Evolutionary conservation across 179 eudicot species (phyloP).

Genomic region (Drosera spatulata): DNA sequence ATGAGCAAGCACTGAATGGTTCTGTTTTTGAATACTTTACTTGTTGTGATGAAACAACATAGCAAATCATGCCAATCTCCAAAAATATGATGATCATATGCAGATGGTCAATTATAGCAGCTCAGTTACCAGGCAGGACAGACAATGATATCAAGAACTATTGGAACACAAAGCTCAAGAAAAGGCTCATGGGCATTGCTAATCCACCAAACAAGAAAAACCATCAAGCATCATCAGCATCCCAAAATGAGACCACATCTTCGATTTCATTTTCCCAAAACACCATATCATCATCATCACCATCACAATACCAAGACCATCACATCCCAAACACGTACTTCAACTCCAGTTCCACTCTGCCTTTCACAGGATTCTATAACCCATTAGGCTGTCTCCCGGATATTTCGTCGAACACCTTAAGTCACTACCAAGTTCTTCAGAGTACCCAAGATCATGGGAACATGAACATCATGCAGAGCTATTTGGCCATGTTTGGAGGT

Average conservation of each 20-base stretch:
- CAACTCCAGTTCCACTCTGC: slow-evolving; percentile 7
- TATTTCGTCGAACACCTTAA: neutral
- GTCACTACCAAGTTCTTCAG: no score
- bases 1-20: no score
- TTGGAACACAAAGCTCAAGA: slow-evolving; percentile 43
- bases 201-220: slow-evolving; percentile 4
- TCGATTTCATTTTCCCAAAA: neutral
- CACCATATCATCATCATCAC: slow-evolving; percentile 6
- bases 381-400: neutral
- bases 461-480: slow-evolving; percentile 5
- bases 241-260: slow-evolving; percentile 1
- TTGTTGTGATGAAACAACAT: neutral
- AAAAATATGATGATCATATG: neutral
- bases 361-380: slow-evolving; percentile 7
- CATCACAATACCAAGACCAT: slow-evolving; percentile 6
- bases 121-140: slow-evolving; percentile 37
- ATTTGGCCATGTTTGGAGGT: slow-evolving; percentile 19
- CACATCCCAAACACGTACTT: slow-evolving; percentile 12
- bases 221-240: slow-evolving; percentile 1
- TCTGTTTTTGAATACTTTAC: no score
- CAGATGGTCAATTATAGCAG: slow-evolving; percentile 13
- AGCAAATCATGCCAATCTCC: neutral
- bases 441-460: neutral
- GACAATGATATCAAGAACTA: slow-evolving; percentile 41
- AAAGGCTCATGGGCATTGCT: slow-evolving; percentile 20